A percentile compares a stretch with the other conserved stretches of the same genome.
phyloP scores from a whole-genome alignment of 495 filamentous ascomycete genomes.

The Penicillium paxilli region DNA sequence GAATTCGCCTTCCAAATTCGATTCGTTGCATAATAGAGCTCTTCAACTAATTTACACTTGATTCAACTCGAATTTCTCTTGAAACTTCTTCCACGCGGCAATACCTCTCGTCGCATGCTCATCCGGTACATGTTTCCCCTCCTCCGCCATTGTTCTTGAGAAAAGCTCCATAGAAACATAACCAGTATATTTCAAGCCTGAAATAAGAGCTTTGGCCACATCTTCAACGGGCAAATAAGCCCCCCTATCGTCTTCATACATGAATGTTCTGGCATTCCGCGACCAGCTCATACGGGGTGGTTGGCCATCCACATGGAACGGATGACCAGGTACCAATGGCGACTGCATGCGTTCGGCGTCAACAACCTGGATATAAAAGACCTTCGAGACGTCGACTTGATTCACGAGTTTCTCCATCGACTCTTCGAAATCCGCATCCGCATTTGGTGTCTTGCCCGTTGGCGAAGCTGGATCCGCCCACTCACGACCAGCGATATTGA shows the following conservation, averaged over 20 bases:
- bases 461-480: conserved; percentile 63
- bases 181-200: conserved; percentile 61
- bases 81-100: conserved; percentile 51
- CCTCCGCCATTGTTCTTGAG: conserved; percentile 54
- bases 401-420: conserved; percentile 55
- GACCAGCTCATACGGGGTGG: conserved; percentile 73
- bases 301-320: conserved; percentile 62
- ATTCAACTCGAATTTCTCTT: conserved; percentile 6
- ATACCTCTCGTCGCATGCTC: conserved; percentile 62
- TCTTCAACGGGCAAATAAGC: conserved; percentile 60
- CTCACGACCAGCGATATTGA: conserved; percentile 70
- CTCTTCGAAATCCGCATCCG: conserved; percentile 53
- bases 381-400: conserved; percentile 57
- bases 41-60: too few relatives aligned
- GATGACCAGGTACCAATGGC: conserved; percentile 58
- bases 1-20: too few relatives aligned
- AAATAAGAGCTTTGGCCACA: conserved; percentile 51
- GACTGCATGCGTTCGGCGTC: conserved; percentile 61
- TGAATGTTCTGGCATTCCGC: conserved; percentile 69
- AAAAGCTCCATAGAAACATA: conserved; percentile 75
- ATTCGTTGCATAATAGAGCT: too few relatives aligned
- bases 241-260: conserved; percentile 62
- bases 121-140: conserved; percentile 50
- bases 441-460: conserved; percentile 53
- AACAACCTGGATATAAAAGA: conserved; percentile 73